Evolutionary conservation across 257 asterid genomes (phyloP).

Genomic region (Solanum verrucosum): DNA sequence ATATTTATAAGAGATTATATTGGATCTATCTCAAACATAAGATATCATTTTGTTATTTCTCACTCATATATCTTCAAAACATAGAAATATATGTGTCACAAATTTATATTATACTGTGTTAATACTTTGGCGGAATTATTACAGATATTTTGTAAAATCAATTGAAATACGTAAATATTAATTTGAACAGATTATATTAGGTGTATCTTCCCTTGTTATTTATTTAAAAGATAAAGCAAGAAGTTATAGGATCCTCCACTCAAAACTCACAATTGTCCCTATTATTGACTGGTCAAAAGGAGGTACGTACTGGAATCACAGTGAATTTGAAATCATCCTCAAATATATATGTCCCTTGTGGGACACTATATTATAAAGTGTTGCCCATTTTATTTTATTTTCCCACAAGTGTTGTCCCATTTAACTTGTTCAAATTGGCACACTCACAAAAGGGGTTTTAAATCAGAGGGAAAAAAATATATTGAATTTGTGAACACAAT

Average conservation of each 20-base stretch:
- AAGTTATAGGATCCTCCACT: background rate
- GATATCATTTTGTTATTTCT: background rate
- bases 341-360: background rate
- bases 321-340: background rate
- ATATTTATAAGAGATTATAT: background rate
- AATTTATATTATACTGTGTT: background rate
- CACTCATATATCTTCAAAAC: background rate
- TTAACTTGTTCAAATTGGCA: background rate
- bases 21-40: background rate
- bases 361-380: background rate
- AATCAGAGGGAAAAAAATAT: background rate
- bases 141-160: too few relatives aligned
- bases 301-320: background rate
- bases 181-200: background rate
- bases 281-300: constrained; percentile 1
- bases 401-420: background rate
- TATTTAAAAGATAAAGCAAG: background rate
- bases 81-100: background rate
- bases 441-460: background rate
- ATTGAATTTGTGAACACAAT: background rate
- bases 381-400: background rate
- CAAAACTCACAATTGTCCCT: background rate
- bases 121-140: too few relatives aligned
- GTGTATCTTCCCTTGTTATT: background rate
- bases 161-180: too few relatives aligned